Evolutionary conservation across 1,139 yeast species (phyloP), one percentile per base, ranked within the genome.

Genomic region (Blastobotrys buckinghamii): DNA sequence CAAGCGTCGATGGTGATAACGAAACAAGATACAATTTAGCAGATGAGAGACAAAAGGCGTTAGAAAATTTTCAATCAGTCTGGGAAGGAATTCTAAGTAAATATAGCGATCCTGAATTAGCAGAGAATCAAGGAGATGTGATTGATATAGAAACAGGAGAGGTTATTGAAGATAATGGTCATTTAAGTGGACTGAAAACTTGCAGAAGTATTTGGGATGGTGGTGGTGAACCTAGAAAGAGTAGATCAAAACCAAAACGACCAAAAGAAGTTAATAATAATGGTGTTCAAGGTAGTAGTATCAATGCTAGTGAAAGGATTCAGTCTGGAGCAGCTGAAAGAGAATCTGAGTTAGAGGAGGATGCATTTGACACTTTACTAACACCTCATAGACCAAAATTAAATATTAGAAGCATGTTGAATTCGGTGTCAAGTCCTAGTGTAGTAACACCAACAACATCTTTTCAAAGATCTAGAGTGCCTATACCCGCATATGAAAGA

Each of bases 161-260:
- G 46, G 75, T 84, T 6, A 62, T 79, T 2, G 74, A 69, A 16
- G 86, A 84, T 56, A 75, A 77, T 50, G 92, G 92, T 1, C 92
- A 84, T 62, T 56, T 84, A 24, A 65, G 74, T 47, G 73, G 78
- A 2, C 56, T 77, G 43, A 55, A 2, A 2, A 34, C 32, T 13
- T 2, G 24, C 20, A 26, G 17, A 27, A 39, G 45, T 22, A 22
- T 47, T n/a, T 47, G 47, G 47, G 35, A 12, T 20, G 42, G 24
- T 22, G 15, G 19, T 15, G 41, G 13, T 29, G 29, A 9, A 17
- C 24, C 27, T 7, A 37, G 32, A 22, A 30, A 22, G n/a, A 15
- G n/a, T 22, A 17, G 20, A 7, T 5, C 3, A 33, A 33, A 33
- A n/a, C n/a, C n/a, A n/a, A n/a, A n/a, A n/a, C n/a, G n/a, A n/a